Evolutionary conservation across 805 yeast species (phyloP).

Genomic region (Yamadazyma olivae): DNA sequence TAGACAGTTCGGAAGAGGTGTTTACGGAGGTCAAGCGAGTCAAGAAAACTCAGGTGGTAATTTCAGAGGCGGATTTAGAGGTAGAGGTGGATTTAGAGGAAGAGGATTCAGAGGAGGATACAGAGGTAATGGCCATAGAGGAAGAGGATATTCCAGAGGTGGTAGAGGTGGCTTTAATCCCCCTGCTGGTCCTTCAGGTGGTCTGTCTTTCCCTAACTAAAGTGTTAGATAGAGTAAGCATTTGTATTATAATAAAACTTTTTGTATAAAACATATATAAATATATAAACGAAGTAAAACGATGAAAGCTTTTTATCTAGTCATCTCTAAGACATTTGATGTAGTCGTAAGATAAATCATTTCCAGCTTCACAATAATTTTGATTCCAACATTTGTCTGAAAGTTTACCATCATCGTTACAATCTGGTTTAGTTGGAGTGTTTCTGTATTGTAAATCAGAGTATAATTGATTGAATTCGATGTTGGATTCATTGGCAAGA

Average conservation of each 20-base stretch:
- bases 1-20: constrained; percentile 92
- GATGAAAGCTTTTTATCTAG: background rate
- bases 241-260: too few relatives aligned
- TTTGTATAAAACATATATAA: background rate
- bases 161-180: constrained; percentile 6
- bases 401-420: constrained; percentile 25
- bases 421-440: constrained; percentile 52
- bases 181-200: background rate
- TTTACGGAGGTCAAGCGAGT: constrained; percentile 86
- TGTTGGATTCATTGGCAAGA: constrained; percentile 18
- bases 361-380: constrained; percentile 16
- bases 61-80: constrained; percentile 44
- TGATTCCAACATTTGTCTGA: constrained; percentile 16
- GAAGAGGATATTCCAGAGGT: constrained; percentile 3
- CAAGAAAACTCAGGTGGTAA: constrained; percentile 50
- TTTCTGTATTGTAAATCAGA: constrained; percentile 47
- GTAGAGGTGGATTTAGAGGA: constrained; percentile 24
- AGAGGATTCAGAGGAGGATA: constrained; percentile 22
- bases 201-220: background rate
- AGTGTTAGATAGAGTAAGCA: too few relatives aligned
- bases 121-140: constrained; percentile 11
- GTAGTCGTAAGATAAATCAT: constrained; percentile 13
- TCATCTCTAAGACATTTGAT: constrained; percentile 10
- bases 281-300: background rate
- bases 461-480: constrained; percentile 47